Conservation (phyloP, 2,329 filamentous ascomycete species). For the Ilyonectria destructans region DNA sequence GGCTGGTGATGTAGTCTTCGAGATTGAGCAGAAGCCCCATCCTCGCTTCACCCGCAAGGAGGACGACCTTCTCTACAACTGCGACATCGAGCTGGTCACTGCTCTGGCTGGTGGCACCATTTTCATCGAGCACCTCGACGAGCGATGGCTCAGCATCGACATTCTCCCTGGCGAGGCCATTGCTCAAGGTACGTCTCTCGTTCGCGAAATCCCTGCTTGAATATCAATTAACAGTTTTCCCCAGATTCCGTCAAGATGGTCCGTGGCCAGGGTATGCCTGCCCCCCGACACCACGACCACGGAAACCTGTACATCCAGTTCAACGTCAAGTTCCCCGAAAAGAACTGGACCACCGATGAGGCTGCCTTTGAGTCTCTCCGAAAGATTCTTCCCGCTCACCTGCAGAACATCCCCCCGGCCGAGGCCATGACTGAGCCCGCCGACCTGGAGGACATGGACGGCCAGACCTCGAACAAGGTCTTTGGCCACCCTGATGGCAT, state of each 20-base stretch:
- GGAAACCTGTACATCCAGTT: constrained; percentile 99
- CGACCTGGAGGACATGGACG: constrained; percentile 88
- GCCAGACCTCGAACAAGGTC: constrained; percentile 74
- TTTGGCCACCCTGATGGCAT: constrained; percentile 73
- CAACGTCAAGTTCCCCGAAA: constrained; percentile 95
- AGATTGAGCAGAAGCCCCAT: constrained; percentile 99
- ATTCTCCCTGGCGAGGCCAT: constrained; percentile 97
- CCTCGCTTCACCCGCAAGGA: constrained; percentile 94
- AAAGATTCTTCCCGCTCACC: constrained; percentile 83
- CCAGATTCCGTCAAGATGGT: constrained; percentile 93
- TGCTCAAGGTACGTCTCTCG: constrained; percentile 79
- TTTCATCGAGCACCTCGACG: constrained; percentile 96
- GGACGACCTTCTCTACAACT: constrained; percentile 95
- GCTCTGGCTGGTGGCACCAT: constrained; percentile 93
- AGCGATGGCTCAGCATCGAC: constrained; percentile 94
- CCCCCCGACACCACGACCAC: constrained; percentile 92
- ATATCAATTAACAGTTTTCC: constrained; percentile 35
- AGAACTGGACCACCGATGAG: constrained; percentile 77
- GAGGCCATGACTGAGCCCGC: constrained; percentile 95
- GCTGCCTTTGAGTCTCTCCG: constrained; percentile 86
- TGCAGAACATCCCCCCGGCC: constrained; percentile 78
- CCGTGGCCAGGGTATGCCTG: constrained; percentile 97
- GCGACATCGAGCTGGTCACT: constrained; percentile 95
- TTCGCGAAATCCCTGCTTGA: neutral
- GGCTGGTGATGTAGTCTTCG: constrained; percentile 96